Evolutionary conservation across 768 basidiomycete genomes (phyloP), one percentile per base, ranked within the genome.

Genomic region (Strobilomyces echinocephalus): DNA sequence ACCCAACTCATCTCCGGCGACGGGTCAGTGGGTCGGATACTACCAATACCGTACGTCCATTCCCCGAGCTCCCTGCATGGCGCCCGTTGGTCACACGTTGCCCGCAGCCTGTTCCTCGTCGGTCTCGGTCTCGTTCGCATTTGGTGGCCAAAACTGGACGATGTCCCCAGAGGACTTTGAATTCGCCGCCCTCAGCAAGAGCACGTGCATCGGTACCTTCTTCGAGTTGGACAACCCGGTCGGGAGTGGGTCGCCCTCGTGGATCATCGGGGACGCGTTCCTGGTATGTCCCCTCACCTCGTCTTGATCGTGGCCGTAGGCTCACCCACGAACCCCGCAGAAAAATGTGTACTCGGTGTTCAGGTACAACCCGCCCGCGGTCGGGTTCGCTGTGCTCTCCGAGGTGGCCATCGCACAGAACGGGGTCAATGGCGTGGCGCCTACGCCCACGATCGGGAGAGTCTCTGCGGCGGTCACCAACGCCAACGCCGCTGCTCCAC

Each of bases 301-400:
- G 42, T n/a, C 15, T 4, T 14, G 7, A 15, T 7, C 41, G 0
- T 2, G 15, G n/a, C n/a, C 28, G 8, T 18, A 2, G 14, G 26
- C 9, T 46, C 0, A 34, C 58, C 15, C 24, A 4, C 14, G 38
- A 2, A 3, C 26, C 3, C 28, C 16, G 21, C 28, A 69, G 54
- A 84, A 84, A 68, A 84, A 82, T 56, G 80, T 80, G 2, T 82
- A 83, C 61, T 75, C 79, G 0, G 79, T 83, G 0, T 82, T 76
- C 67, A 70, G 74, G 20, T 80, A 74, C 49, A 69, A 68, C 34
- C 81, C 81, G 0, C 61, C 81, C 1, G 67, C 76, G 0, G 69
- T 83, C 40, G 80, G 81, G 0, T 81, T 83, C 50, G 81, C 81
- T 4, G 61, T 62, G 3, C 72, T 80, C 34, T 76, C 80, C 0